Evolutionary conservation across 176 grass and related monocot genomes (phyloP), one percentile per base, ranked within the genome.

Genomic region (Tillandsia leiboldiana): DNA sequence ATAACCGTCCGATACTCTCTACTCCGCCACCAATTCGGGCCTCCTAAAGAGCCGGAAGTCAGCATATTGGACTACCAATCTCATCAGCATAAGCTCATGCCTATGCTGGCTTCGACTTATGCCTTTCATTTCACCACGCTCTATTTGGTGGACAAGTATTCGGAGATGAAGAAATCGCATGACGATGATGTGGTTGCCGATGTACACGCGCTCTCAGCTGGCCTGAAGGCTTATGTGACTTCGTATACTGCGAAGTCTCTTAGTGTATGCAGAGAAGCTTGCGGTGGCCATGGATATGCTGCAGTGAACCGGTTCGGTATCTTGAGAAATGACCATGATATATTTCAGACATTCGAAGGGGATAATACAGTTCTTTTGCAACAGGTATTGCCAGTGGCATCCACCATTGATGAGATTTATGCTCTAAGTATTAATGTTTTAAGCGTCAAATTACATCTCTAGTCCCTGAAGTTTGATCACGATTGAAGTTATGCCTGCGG

Each of bases 281-380:
- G 94, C 6, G 89, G 94, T 29, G 94, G 94, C 50, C 94, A 97
- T 90, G 94, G 94, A 12, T 99, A 99, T 79, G 94, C 94, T 64
- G 94, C 94, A 8, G 89, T 99, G 66, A 99, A 99, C 78, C 89
- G 82, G 12, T 99, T 97, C 68, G 94, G 94, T 57, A 77, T 74
- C 58, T 68, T 99, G 65, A 77, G 94, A 33, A 93, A 87, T 77
- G 94, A 99, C 79, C 94, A 99, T 84, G 94, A 99, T 78, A 99
- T 99, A 84, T 99, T 99, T 75, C 94, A 99, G 72, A 99, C 94
- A 17, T 99, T 99, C 75, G 94, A 99, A 83, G 94, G 94, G 33
- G 94, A 99, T 58, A 99, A 99, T 72, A 99, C 94, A 9, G 94
- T 99, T 83, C 87, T 99, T 69, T 69, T 93, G 65, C 94, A 93